These are phyloP conservation scores for Lasiodiplodia sp. DNA, from an alignment of 2,329 filamentous ascomycete species.

Conservation along the genomic window DNA sequence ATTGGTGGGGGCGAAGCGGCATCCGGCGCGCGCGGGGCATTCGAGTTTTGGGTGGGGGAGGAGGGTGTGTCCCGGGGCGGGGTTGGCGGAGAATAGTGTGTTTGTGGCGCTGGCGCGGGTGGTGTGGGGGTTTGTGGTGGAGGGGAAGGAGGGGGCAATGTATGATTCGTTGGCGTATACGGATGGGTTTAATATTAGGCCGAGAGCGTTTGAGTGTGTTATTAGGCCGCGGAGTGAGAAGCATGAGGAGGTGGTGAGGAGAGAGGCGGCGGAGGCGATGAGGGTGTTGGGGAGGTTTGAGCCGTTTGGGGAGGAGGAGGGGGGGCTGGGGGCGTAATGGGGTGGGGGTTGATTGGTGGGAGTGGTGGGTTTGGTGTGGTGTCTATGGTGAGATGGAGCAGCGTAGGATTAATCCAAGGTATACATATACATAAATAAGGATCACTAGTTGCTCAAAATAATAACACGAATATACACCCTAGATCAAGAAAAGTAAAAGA, in stretches of 20 bases:
- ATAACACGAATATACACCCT: too few species aligned
- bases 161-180: slow-evolving; percentile 52
- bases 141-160: slow-evolving; percentile 37
- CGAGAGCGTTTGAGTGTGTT: slow-evolving; percentile 44
- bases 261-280: slow-evolving; percentile 34
- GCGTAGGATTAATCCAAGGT: too few species aligned
- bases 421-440: too few species aligned
- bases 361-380: too few species aligned
- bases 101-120: slow-evolving; percentile 44
- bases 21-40: slow-evolving; percentile 43
- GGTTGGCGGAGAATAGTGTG: slow-evolving; percentile 42
- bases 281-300: slow-evolving; percentile 18
- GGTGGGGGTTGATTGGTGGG: not conserved
- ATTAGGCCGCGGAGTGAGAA: slow-evolving; percentile 43
- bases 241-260: slow-evolving; percentile 40
- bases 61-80: slow-evolving; percentile 43
- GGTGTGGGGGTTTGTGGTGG: slow-evolving; percentile 47
- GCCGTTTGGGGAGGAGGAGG: not conserved
- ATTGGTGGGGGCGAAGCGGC: not conserved
- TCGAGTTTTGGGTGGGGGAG: slow-evolving; percentile 46
- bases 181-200: slow-evolving; percentile 51
- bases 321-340: not conserved
- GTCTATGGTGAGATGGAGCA: too few species aligned
- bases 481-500: too few species aligned
- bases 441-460: too few species aligned